Evolutionary conservation across 1,284 basidiomycete genomes (phyloP).

Genomic region (Flammula alnicola): DNA sequence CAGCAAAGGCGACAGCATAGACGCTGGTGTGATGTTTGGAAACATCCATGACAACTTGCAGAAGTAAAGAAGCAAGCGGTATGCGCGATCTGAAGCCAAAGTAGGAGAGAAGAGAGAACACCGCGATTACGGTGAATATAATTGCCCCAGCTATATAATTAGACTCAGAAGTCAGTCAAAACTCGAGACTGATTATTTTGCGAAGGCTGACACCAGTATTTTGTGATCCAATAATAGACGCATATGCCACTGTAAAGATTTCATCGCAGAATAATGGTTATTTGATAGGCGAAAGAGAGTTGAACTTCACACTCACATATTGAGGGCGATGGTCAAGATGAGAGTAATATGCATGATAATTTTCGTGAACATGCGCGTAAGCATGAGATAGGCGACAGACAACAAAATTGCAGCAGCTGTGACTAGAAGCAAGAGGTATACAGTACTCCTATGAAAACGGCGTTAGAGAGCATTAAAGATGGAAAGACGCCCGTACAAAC

Average conservation of each 20-base stretch:
- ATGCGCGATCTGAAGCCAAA: constrained; percentile 75
- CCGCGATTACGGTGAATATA: constrained; percentile 74
- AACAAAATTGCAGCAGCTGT: constrained; percentile 63
- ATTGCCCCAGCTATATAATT: constrained; percentile 65
- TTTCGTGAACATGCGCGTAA: constrained; percentile 79
- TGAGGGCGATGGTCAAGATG: constrained; percentile 70
- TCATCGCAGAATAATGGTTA: constrained; percentile 2
- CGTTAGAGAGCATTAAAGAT: not conserved
- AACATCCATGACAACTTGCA: constrained; percentile 84
- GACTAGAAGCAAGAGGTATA: constrained; percentile 69
- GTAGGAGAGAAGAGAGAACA: constrained; percentile 68
- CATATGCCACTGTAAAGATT: constrained; percentile 54
- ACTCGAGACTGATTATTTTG: not conserved
- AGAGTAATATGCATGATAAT: constrained; percentile 84
- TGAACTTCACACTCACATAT: constrained; percentile 57
- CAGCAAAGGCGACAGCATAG: constrained; percentile 77
- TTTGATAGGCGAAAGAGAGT: constrained; percentile 3
- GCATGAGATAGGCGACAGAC: constrained; percentile 70
- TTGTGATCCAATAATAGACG: constrained; percentile 79
- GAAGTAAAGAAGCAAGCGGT: constrained; percentile 76
- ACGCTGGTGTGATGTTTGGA: constrained; percentile 84
- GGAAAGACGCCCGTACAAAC: constrained; percentile 36
- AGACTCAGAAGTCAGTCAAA: not conserved
- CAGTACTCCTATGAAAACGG: constrained; percentile 52
- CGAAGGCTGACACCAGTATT: constrained; percentile 68